Conservation (phyloP, 2,329 filamentous ascomycete genomes). For the Colletotrichum sp. region DNA sequence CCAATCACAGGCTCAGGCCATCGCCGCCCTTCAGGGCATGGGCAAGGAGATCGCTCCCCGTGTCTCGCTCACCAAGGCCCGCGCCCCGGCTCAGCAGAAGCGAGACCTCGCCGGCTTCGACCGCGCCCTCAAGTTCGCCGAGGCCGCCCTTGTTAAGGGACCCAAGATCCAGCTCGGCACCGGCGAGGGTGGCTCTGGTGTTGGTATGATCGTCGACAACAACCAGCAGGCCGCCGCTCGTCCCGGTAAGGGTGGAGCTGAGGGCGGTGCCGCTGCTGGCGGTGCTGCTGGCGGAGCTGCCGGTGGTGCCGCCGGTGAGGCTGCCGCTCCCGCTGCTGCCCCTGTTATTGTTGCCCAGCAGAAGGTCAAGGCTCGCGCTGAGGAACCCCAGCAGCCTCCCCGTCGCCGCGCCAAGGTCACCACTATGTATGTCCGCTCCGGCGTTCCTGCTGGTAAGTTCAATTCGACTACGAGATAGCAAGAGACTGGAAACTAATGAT, state of each 20-base stretch:
- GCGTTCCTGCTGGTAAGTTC: slow-evolving; percentile 46
- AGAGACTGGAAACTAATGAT: not conserved
- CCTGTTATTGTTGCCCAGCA: slow-evolving; percentile 10
- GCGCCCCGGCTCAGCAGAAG: slow-evolving; percentile 30
- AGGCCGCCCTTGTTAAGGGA: slow-evolving; percentile 41
- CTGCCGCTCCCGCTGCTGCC: not conserved
- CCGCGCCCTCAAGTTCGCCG: slow-evolving; percentile 42
- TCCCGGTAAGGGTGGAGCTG: not conserved
- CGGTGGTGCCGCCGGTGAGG: not conserved
- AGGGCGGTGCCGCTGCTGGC: not conserved
- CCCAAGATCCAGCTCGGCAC: slow-evolving; percentile 45
- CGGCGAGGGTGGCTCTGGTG: slow-evolving; percentile 24
- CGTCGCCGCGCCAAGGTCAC: slow-evolving; percentile 47
- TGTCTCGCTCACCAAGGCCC: slow-evolving; percentile 24
- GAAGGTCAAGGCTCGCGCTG: slow-evolving; percentile 16
- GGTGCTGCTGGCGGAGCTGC: slow-evolving; percentile 25
- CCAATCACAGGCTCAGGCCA: slow-evolving; percentile 39
- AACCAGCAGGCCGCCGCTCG: slow-evolving; percentile 31
- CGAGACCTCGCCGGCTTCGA: slow-evolving; percentile 45
- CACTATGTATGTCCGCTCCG: slow-evolving; percentile 51
- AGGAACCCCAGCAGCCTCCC: slow-evolving; percentile 26
- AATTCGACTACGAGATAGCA: not conserved
- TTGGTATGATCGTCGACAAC: slow-evolving; percentile 45
- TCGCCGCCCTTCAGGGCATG: slow-evolving; percentile 50
- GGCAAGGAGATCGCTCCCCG: slow-evolving; percentile 55